Conservation (phyloP, 768 basidiomycete species). For the Clitopilus passeckerianus region DNA sequence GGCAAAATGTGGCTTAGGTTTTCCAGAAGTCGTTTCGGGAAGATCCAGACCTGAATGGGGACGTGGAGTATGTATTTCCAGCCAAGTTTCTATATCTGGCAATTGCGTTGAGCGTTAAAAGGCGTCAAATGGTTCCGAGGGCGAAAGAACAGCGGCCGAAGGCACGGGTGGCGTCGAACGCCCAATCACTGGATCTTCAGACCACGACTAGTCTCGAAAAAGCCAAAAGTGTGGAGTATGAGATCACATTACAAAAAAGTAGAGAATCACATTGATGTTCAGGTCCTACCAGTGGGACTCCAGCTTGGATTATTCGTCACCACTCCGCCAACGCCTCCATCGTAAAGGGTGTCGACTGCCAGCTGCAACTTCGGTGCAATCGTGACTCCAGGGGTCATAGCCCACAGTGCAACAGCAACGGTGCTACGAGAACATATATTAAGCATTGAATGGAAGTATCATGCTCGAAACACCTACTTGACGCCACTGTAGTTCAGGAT, state of each 20-base stretch:
- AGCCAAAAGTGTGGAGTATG: neutral
- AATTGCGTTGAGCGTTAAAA: neutral
- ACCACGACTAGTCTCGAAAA: neutral
- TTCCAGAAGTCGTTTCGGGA: neutral
- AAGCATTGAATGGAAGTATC: neutral
- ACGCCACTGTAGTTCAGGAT: slow-evolving; percentile 68
- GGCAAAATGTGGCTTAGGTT: neutral
- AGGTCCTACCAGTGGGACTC: slow-evolving; percentile 31
- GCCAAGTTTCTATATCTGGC: neutral
- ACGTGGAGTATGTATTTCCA: neutral
- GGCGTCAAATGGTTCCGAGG: neutral
- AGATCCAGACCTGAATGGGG: neutral
- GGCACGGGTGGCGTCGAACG: neutral
- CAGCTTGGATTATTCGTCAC: slow-evolving; percentile 55
- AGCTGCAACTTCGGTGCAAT: slow-evolving; percentile 51
- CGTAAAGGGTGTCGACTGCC: slow-evolving; percentile 49
- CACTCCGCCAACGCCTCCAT: slow-evolving; percentile 63
- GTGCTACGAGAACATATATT: slow-evolving; percentile 29
- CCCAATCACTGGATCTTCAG: neutral
- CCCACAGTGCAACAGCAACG: slow-evolving; percentile 66
- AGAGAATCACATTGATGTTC: neutral
- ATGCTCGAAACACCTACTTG: slow-evolving; percentile 43
- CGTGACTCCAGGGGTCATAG: slow-evolving; percentile 42
- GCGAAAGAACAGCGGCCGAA: neutral
- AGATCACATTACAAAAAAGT: neutral